phyloP scores from a whole-genome alignment of 345 rosid species.

The Orychophragmus violaceus region DNA sequence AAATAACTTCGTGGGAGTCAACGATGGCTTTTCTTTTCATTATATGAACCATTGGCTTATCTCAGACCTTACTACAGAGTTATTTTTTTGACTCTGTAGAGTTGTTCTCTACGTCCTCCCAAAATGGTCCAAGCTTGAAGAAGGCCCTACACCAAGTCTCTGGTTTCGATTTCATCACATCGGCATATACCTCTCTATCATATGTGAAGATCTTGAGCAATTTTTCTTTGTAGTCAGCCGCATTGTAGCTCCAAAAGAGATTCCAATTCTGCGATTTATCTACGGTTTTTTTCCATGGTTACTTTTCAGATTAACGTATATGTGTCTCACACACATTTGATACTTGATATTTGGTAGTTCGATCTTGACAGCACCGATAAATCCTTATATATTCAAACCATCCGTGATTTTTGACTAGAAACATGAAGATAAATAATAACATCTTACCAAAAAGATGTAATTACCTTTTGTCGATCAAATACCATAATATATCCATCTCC shows the following conservation, averaged over 20 bases:
- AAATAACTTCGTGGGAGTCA: too few species aligned
- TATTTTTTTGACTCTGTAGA: background rate
- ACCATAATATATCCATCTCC: background rate
- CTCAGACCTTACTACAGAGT: background rate
- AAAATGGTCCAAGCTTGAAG: background rate
- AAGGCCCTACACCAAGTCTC: background rate
- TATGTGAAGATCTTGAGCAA: background rate
- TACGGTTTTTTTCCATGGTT: background rate
- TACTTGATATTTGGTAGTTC: background rate
- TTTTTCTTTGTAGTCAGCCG: background rate
- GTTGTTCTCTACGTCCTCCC: background rate
- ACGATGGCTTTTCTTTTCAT: too few species aligned
- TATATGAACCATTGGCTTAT: background rate
- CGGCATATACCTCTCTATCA: background rate
- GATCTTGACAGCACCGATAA: background rate
- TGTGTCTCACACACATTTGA: background rate
- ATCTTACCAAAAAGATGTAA: too few species aligned
- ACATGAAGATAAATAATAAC: too few species aligned
- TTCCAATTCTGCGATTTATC: background rate
- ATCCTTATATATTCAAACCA: background rate
- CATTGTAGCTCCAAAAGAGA: background rate
- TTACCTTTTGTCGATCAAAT: background rate
- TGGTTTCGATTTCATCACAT: background rate
- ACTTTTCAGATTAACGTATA: background rate
- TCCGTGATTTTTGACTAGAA: too few species aligned